phyloP scores from a whole-genome alignment of 495 filamentous ascomycete genomes.

The Penicillium canariense region DNA sequence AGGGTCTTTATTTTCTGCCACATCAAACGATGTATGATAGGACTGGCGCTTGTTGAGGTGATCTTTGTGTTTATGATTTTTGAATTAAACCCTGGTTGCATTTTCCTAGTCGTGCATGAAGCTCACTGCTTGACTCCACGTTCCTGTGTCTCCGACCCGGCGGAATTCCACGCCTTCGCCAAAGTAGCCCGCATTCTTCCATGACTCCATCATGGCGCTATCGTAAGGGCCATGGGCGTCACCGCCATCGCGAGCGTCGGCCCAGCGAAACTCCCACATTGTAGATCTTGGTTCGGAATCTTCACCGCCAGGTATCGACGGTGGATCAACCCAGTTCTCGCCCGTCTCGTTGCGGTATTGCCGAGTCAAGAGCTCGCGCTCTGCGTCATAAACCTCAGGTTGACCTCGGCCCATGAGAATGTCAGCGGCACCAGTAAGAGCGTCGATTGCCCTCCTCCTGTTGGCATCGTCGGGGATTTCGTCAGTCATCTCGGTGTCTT shows the following conservation, averaged over 20 bases:
- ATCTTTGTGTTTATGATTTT: slow-evolving; percentile 29
- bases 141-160: slow-evolving; percentile 51
- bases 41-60: slow-evolving; percentile 40
- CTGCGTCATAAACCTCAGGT: slow-evolving; percentile 83
- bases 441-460: slow-evolving; percentile 70
- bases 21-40: slow-evolving; percentile 48
- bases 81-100: slow-evolving; percentile 18
- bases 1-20: slow-evolving; percentile 25
- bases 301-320: slow-evolving; percentile 18
- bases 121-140: slow-evolving; percentile 60
- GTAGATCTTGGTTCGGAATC: slow-evolving; percentile 30
- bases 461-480: slow-evolving; percentile 70
- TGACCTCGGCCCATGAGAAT: slow-evolving; percentile 77
- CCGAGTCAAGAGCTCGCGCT: slow-evolving; percentile 78
- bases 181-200: slow-evolving; percentile 91
- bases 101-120: slow-evolving; percentile 53
- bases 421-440: slow-evolving; percentile 86
- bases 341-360: slow-evolving; percentile 86
- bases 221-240: slow-evolving; percentile 85
- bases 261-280: slow-evolving; percentile 93
- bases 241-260: slow-evolving; percentile 78
- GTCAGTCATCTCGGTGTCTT: slow-evolving; percentile 66
- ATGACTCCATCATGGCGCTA: slow-evolving; percentile 76
- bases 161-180: slow-evolving; percentile 90
- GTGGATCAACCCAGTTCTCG: slow-evolving; percentile 81